phyloP scores from a whole-genome alignment of 768 basidiomycete genomes.

The Hygrophoropsis aurantiaca region DNA sequence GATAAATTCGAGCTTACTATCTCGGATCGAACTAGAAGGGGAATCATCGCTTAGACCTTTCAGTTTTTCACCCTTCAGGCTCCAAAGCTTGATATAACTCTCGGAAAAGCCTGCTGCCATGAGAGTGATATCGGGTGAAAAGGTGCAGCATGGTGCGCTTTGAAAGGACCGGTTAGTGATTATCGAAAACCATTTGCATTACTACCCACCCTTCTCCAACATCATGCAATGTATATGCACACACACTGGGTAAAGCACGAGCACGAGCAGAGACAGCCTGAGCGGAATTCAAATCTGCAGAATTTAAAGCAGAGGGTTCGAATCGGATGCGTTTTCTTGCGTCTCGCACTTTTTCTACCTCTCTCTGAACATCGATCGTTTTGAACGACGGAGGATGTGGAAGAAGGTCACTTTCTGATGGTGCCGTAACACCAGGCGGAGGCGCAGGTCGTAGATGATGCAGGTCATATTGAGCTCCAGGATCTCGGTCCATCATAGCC shows the following conservation, averaged over 20 bases:
- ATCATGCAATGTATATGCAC: conserved; percentile 93
- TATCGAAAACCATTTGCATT: neutral
- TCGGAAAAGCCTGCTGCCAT: conserved; percentile 96
- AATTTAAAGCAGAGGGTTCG: conserved; percentile 67
- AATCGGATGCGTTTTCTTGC: conserved; percentile 89
- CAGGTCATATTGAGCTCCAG: conserved; percentile 63
- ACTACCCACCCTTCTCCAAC: conserved; percentile 84
- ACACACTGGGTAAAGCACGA: conserved; percentile 85
- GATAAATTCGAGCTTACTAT: conserved; percentile 50
- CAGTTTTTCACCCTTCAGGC: conserved; percentile 87
- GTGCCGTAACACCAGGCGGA: conserved; percentile 59
- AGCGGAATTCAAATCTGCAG: conserved; percentile 55
- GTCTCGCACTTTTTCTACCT: conserved; percentile 87
- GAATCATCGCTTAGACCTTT: conserved; percentile 78
- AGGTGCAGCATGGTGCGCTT: conserved; percentile 83
- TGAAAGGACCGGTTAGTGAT: conserved; percentile 7
- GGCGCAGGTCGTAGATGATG: conserved; percentile 49
- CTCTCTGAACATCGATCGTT: conserved; percentile 83
- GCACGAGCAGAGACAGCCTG: conserved; percentile 56
- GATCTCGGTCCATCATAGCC: conserved; percentile 71
- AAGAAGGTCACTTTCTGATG: conserved; percentile 68
- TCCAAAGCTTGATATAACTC: conserved; percentile 95
- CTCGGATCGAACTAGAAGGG: conserved; percentile 59
- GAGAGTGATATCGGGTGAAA: conserved; percentile 87
- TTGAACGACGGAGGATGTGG: conserved; percentile 85